Evolutionary conservation across 208 protist species (phyloP), one percentile per base, ranked within the genome.

Genomic region (Leishmania turanica): DNA sequence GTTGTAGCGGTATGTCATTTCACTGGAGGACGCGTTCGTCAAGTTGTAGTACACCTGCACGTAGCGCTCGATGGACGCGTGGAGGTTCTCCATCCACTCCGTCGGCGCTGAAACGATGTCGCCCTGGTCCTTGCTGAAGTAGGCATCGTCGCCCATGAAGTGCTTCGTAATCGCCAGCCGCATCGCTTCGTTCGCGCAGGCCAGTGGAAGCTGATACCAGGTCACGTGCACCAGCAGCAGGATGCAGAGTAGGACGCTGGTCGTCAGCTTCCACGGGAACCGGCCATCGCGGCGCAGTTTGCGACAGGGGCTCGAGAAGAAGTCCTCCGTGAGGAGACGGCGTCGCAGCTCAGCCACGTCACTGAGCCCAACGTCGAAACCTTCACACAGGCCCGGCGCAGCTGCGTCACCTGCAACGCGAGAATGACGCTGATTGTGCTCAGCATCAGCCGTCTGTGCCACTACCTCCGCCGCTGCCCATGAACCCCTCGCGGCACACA

Each of bases 51-150:
- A 91, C 65, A 88, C 83, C 62, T 31, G 74, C 15, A 93, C 88
- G 79, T 90, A 93, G 75, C 83, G 70, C 74, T 86, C 78, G 37
- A 93, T 82, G 11, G 80, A 81, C 11, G 82, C 49, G 64, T 89
- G 83, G n/a, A 93, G 75, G 68, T 60, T 84, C 62, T 93, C 85
- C 70, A 91, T 73, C 75, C 82, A 90, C 66, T 78, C 53, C 51
- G 90, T 93, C n/a, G 90, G 90, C 15, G 69, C 79, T 1, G 82
- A 54, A n/a, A 91, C 84, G 65, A 93, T 82, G 77, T 93, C 77
- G n/a, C 88, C 90, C 31, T 91, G 87, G 34, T 83, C 86, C 51
- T 90, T 90, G 66, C 81, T 87, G 42, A 85, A 78, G 74, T 70
- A 88, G 24, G 53, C 27, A 77, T 89, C 75, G 9, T 85, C 62